phyloP scores from a whole-genome alignment of 1,284 basidiomycete species.

The Mycena sp. region DNA sequence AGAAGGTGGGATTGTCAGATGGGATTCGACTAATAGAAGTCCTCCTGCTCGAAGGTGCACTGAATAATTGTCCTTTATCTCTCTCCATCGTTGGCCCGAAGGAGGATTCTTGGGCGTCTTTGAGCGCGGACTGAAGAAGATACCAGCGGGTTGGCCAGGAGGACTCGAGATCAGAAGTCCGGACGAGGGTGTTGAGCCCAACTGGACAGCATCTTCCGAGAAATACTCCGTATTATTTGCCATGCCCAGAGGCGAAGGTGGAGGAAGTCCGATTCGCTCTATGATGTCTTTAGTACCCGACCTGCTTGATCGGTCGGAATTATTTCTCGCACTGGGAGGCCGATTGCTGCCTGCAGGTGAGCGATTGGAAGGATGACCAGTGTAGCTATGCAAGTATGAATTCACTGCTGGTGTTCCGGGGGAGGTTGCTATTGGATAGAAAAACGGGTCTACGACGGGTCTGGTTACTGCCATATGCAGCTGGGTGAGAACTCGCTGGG shows the following conservation, averaged over 20 bases:
- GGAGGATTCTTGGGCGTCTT: slow-evolving; percentile 40
- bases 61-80: slow-evolving; percentile 50
- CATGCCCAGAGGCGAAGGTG: slow-evolving; percentile 78
- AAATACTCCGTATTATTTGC: slow-evolving; percentile 91
- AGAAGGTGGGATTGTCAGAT: slow-evolving; percentile 33
- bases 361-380: slow-evolving; percentile 43
- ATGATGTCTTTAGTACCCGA: slow-evolving; percentile 59
- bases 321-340: slow-evolving; percentile 60
- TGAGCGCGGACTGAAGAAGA: slow-evolving; percentile 89
- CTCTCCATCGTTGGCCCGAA: slow-evolving; percentile 50
- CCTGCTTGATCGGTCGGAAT: slow-evolving; percentile 66
- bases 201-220: slow-evolving; percentile 66
- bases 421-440: slow-evolving; percentile 91
- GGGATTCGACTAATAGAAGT: slow-evolving; percentile 32
- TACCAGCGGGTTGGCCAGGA: slow-evolving; percentile 92
- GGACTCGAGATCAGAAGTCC: slow-evolving; percentile 93
- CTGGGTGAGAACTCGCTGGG: slow-evolving; percentile 89
- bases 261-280: slow-evolving; percentile 53
- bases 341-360: slow-evolving; percentile 45
- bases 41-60: slow-evolving; percentile 36
- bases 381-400: slow-evolving; percentile 48
- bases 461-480: slow-evolving; percentile 87
- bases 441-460: slow-evolving; percentile 89
- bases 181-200: slow-evolving; percentile 82
- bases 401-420: slow-evolving; percentile 75